Base-by-base conservation (phyloP, 257 asterid genomes). In the Fraxinus quadrangulata region DNA sequence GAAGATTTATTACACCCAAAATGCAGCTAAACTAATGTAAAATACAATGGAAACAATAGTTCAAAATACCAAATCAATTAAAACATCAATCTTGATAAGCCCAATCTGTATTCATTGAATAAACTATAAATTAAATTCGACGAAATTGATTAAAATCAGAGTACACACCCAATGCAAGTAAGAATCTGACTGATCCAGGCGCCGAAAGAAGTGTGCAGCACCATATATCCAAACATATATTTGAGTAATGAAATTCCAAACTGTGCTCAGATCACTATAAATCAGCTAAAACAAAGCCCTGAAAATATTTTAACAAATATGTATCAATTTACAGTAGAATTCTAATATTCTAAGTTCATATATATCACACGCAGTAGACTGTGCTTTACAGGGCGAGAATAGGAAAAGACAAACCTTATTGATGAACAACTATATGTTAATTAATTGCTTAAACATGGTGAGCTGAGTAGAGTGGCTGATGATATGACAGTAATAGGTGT, bases 111-210 rank as follows among this genome's bases (percentile, higher is more conserved):
- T 54, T 63, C 34, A 63, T 63, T 10, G 69, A 63, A 23, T 63
- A 56, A 56, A 19, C n/a, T 8, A 19, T n/a, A 19, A 56, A 63
- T 24, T 14, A 63, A 23, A 63, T 10, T 63, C 69, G 14, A 63
- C 24, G 17, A 63, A 63, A 7, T 7, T 6, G 6, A 63, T 26
- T 26, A 36, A 76, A 85, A 80, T 37, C 80, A 75, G 81, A 78
- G 67, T 37, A 77, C 85, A 47, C 81, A 86, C 89, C 89, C 87
- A 85, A 86, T 81, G 80, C 85, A 86, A 84, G 87, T 84, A 30
- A 81, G 85, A 81, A 86, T 73, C 49, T 77, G 75, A 79, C 70
- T 79, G 83, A 83, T 76, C 89, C 87, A 86, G 77, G 81, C 77
- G 72, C 85, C 36, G 81, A 81, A 83, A 78, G 89, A 83, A 69